Conservation (phyloP, 495 filamentous ascomycete species). For the Corynascus novoguineensis region DNA sequence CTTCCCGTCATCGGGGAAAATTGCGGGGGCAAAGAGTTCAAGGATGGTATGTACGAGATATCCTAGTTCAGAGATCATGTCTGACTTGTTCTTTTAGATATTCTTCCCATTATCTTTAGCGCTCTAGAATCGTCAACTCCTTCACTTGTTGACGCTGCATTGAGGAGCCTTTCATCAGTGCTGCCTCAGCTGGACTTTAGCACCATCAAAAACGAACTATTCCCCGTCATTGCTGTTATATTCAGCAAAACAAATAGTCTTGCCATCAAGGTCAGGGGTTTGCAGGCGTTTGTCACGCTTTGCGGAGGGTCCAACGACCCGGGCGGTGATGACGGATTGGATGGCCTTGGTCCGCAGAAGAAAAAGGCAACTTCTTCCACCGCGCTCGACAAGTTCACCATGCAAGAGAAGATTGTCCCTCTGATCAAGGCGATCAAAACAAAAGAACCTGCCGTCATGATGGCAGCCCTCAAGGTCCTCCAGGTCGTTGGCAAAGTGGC, state of each 20-base stretch:
- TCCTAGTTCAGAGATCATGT: neutral
- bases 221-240: slow-evolving; percentile 80
- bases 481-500: slow-evolving; percentile 72
- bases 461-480: slow-evolving; percentile 82
- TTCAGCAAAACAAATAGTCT: slow-evolving; percentile 91
- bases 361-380: slow-evolving; percentile 56
- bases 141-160: slow-evolving; percentile 74
- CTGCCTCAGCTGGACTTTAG: slow-evolving; percentile 86
- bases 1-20: slow-evolving; percentile 67
- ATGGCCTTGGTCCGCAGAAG: slow-evolving; percentile 53
- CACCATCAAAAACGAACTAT: slow-evolving; percentile 92
- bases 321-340: slow-evolving; percentile 59
- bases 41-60: slow-evolving; percentile 61
- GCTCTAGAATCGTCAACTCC: slow-evolving; percentile 86
- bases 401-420: slow-evolving; percentile 93
- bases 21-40: slow-evolving; percentile 86
- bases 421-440: slow-evolving; percentile 91
- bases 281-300: slow-evolving; percentile 83
- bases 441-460: slow-evolving; percentile 95
- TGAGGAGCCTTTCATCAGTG: slow-evolving; percentile 66
- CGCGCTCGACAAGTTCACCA: slow-evolving; percentile 91
- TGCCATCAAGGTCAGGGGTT: slow-evolving; percentile 83
- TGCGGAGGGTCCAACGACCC: slow-evolving; percentile 66
- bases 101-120: slow-evolving; percentile 75
- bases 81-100: slow-evolving; percentile 51